Base-by-base conservation (phyloP, 2,329 filamentous ascomycete genomes). In the Neurospora sp. region DNA sequence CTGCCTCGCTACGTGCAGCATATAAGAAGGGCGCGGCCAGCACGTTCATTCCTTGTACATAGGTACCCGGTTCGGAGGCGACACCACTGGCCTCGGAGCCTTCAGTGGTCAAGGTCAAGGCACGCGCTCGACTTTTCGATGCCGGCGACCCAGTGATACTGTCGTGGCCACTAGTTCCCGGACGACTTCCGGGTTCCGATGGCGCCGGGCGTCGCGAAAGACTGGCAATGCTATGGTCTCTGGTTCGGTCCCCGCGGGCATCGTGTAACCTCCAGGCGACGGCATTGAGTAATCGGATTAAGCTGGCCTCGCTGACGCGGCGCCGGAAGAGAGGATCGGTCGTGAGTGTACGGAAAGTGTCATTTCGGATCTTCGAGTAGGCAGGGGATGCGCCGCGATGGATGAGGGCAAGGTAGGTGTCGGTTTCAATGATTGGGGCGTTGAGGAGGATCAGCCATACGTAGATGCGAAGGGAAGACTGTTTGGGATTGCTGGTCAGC, bases 21-120 rank as follows among this genome's bases (percentile, higher is more conserved):
- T 99, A 99, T 66, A 99, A 85, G 78, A 99, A 97, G 0, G 96
- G 96, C 0, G 96, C 96, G 10, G 94, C 95, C 17, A 99, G 87
- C 52, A 99, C 96, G 78, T 99, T 99, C 95, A 99, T 98, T 74
- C 96, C 96, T 80, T 99, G 96, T 2, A 99, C 95, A 76, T 99
- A 99, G 52, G 92, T 94, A 39, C 93, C 93, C 11, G 92, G 87
- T 75, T 93, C 90, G 39, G 83, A 81, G 2, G 82, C 83, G 8
- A 79, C 83, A 23, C 79, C 77, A 70, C 86, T 86, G 7, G 84
- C 83, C 73, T 90, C 88, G 74, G 90, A 86, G 72, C 89, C 85
- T 76, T 90, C 88, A 0, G 86, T 90, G 1, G 87, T 90, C 69
- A 90, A 81, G 13, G 87, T 87, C 70, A 87, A 78, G 39, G 87